Base-by-base conservation (phyloP, 768 basidiomycete species). In the Calocybe cyanea region DNA sequence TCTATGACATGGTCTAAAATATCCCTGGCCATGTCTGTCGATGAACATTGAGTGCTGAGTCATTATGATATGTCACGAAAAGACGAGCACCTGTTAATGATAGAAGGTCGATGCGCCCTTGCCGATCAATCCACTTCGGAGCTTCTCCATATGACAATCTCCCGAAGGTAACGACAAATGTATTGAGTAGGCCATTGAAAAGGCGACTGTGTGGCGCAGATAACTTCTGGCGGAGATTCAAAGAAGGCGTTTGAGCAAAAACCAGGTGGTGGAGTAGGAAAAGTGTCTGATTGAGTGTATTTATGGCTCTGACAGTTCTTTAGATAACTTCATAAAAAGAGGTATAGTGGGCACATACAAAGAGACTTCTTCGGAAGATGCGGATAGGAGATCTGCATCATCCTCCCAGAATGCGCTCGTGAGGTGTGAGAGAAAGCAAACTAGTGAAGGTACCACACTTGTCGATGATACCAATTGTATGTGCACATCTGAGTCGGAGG, bases 91-190 rank as follows among this genome's bases (percentile, higher is more conserved):
- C 81, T 53, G 69, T 65, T 25, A 79, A 63, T 20, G 63, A 57
- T 51, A 70, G 70, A 33, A 82, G 55, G 36, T 74, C 72, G 17
- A 60, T 57, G 45, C 65, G 69, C 13, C 63, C 58, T 38, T 67
- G 59, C 13, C 48, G 45, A 18, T 70, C 64, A 24, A 85, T 60
- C 80, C 83, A 86, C 35, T 76, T 71, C 13, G 84, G 83, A 9
- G 77, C 67, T 37, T 80, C 81, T 5, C 83, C 80, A 48, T 79
- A 90, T 45, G 83, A 80, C 38, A 92, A 65, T 50, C 88, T 74
- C 31, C 89, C 85, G 44, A 92, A 77, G 0, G 81, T 78, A n/a
- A 89, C 80, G 21, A 82, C 77, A 57, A 89, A 90, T 58, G 81
- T 72, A 53, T 92, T 81, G 10, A 70, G 70, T 20, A 87, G 63